A percentile compares a stretch with the other conserved stretches of the same genome.
phyloP scores from a whole-genome alignment of 192 early-diverging fungal genomes.

The Entophlyctis luteolus region DNA sequence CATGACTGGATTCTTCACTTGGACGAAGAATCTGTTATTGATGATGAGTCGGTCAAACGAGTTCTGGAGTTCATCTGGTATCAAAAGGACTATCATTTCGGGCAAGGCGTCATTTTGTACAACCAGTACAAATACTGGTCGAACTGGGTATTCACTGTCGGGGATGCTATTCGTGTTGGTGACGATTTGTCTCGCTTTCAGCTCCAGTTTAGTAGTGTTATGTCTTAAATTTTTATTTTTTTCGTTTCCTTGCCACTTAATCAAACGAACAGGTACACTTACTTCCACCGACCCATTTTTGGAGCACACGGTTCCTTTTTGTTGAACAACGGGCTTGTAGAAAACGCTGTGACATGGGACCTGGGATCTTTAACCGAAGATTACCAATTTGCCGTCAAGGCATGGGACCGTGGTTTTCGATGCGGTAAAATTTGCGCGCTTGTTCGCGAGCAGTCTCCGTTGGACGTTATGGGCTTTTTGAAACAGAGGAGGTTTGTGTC shows the following conservation, averaged over 20 bases:
- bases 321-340: slow-evolving; percentile 49
- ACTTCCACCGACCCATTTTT: slow-evolving; percentile 53
- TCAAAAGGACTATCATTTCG: slow-evolving; percentile 49
- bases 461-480: slow-evolving; percentile 49
- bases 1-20: slow-evolving; percentile 58
- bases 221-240: slow-evolving; percentile 5
- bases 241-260: not conserved
- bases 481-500: slow-evolving; percentile 40
- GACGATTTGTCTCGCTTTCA: slow-evolving; percentile 57
- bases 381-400: slow-evolving; percentile 51
- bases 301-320: slow-evolving; percentile 58
- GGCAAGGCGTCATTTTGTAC: slow-evolving; percentile 57
- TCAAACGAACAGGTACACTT: slow-evolving; percentile 37
- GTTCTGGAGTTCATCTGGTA: slow-evolving; percentile 58
- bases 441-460: slow-evolving; percentile 53
- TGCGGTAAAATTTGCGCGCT: slow-evolving; percentile 54
- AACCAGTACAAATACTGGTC: slow-evolving; percentile 57
- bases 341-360: slow-evolving; percentile 57
- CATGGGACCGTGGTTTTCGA: slow-evolving; percentile 48
- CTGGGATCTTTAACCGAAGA: slow-evolving; percentile 53
- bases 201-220: slow-evolving; percentile 34
- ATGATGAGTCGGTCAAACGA: slow-evolving; percentile 50
- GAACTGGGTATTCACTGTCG: slow-evolving; percentile 58
- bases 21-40: slow-evolving; percentile 60
- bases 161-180: slow-evolving; percentile 56